phyloP scores from a whole-genome alignment of 352 stramenopile species.

The Bremia lactucae region DNA sequence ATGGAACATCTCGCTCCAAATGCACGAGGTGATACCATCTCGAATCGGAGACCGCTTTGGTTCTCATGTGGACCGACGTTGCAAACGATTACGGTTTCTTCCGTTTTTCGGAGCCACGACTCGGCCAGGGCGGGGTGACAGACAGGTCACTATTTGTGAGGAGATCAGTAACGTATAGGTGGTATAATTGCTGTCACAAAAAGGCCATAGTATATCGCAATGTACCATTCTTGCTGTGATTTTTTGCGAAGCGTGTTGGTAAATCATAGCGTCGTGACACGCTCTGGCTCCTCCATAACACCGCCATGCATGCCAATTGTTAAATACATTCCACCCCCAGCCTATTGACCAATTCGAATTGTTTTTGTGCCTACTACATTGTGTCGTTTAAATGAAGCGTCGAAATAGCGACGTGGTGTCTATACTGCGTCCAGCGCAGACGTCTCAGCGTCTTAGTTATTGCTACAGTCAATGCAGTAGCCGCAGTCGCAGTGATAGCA shows the following conservation, averaged over 20 bases:
- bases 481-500: slow-evolving; percentile 24
- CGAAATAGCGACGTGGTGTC: slow-evolving; percentile 20
- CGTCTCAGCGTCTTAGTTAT: slow-evolving; percentile 11
- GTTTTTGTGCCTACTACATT: background rate
- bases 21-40: slow-evolving; percentile 29
- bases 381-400: slow-evolving; percentile 15
- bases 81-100: slow-evolving; percentile 12
- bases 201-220: slow-evolving; percentile 1
- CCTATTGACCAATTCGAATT: background rate
- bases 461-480: slow-evolving; percentile 27
- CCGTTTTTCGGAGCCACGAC: slow-evolving; percentile 16
- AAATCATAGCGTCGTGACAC: too few relatives aligned
- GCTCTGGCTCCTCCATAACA: too few relatives aligned
- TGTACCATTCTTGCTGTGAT: slow-evolving; percentile 7
- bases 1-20: slow-evolving; percentile 27
- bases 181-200: too few relatives aligned
- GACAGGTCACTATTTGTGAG: slow-evolving; percentile 4
- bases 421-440: slow-evolving; percentile 2
- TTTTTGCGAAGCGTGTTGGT: too few relatives aligned
- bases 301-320: too few relatives aligned
- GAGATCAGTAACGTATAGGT: slow-evolving; percentile 7
- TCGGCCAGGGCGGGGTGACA: slow-evolving; percentile 7
- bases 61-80: slow-evolving; percentile 6
- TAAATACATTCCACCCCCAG: slow-evolving; percentile 5
- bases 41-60: slow-evolving; percentile 34